Evolutionary conservation across 352 stramenopile species (phyloP).

Genomic region (Aphanomyces stellatus): DNA sequence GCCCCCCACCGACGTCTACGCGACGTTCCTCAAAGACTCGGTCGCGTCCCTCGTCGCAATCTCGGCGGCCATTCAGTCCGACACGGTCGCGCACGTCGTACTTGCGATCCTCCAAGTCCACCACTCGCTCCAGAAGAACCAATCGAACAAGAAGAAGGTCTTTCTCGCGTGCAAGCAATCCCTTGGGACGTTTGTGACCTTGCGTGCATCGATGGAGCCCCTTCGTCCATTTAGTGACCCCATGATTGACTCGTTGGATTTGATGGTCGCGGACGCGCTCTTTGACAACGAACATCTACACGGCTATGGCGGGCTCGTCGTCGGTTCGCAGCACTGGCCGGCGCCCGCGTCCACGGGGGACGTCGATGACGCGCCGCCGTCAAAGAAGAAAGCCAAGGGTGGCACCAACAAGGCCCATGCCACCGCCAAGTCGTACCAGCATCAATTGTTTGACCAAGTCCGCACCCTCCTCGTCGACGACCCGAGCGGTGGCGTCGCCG

Average conservation of each 20-base stretch:
- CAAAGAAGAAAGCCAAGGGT: conserved; percentile 11
- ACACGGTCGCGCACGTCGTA: conserved; percentile 35
- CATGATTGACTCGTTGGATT: conserved; percentile 34
- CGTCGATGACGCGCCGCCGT: not conserved
- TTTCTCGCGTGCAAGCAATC: conserved; percentile 77
- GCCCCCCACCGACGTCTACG: conserved; percentile 67
- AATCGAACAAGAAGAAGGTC: conserved; percentile 86
- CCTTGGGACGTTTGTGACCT: conserved; percentile 33
- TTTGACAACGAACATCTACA: conserved; percentile 72
- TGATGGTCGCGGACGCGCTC: conserved; percentile 54
- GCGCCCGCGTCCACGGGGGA: not conserved
- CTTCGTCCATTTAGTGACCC: not conserved
- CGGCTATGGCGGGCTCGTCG: conserved; percentile 32
- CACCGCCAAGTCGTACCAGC: conserved; percentile 8
- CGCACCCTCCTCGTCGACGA: not conserved
- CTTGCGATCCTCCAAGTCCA: conserved; percentile 52
- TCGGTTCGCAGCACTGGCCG: not conserved
- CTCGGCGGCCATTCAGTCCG: conserved; percentile 10
- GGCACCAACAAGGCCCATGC: not conserved
- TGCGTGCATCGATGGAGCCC: not conserved
- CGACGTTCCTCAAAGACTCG: conserved; percentile 52
- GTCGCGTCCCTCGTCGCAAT: conserved; percentile 27
- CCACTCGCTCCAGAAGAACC: conserved; percentile 69
- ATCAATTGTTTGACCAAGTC: conserved; percentile 11
- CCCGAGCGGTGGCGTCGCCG: conserved; percentile 22